phyloP scores from a whole-genome alignment of 768 basidiomycete genomes.

The Roridomyces roridus region DNA sequence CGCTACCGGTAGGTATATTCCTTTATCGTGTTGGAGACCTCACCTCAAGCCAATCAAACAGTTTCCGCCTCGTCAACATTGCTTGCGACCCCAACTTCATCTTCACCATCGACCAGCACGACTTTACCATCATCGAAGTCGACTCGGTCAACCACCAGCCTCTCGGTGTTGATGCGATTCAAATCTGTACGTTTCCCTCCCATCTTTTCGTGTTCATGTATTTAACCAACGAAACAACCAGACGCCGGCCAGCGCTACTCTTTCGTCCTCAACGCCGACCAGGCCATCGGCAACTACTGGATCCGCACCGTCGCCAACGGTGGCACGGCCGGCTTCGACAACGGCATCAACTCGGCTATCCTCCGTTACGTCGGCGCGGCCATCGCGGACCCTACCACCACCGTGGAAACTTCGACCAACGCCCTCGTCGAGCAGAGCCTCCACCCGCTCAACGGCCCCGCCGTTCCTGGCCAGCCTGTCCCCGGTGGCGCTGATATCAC shows the following conservation, averaged over 20 bases:
- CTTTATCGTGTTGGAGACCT: too few species aligned
- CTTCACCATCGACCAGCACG: conserved; percentile 33
- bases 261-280: conserved; percentile 44
- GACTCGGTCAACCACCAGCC: conserved; percentile 37
- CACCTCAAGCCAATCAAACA: too few species aligned
- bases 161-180: conserved; percentile 26
- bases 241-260: conserved; percentile 44
- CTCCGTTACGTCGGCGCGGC: conserved; percentile 44
- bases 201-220: not conserved
- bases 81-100: conserved; percentile 15
- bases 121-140: conserved; percentile 40
- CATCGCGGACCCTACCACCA: conserved; percentile 33
- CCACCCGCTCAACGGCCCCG: conserved; percentile 17
- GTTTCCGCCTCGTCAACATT: conserved; percentile 12
- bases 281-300: conserved; percentile 53
- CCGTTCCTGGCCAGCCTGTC: conserved; percentile 31
- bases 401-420: conserved; percentile 10
- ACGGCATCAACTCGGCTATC: conserved; percentile 44
- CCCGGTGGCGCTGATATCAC: conserved; percentile 34
- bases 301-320: conserved; percentile 35
- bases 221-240: not conserved
- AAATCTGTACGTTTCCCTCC: conserved; percentile 6
- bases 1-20: conserved; percentile 43
- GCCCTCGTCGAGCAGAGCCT: conserved; percentile 38
- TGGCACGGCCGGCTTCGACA: conserved; percentile 31